Conservation (phyloP, 2,329 filamentous ascomycete genomes). For the Graphium sp. region DNA sequence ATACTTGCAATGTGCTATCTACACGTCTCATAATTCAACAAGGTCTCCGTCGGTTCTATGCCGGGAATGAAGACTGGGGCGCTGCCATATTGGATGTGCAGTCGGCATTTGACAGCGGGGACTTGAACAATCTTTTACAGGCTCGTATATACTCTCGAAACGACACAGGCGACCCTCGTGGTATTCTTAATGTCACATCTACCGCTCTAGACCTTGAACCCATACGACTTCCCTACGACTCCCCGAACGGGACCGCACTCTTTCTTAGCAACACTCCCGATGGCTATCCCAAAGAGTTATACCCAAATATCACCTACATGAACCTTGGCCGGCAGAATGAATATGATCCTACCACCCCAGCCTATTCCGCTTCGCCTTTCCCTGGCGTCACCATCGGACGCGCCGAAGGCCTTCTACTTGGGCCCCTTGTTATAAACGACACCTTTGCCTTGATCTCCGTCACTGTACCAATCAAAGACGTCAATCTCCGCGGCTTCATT, state of each 20-base stretch:
- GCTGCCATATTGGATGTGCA: slow-evolving; percentile 46
- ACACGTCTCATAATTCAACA: slow-evolving; percentile 46
- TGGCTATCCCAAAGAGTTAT: slow-evolving; percentile 59
- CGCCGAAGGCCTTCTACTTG: slow-evolving; percentile 50
- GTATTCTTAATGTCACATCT: slow-evolving; percentile 50
- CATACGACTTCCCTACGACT: slow-evolving; percentile 44
- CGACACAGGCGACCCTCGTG: slow-evolving; percentile 32
- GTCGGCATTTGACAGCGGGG: slow-evolving; percentile 49
- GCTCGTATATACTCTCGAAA: slow-evolving; percentile 58
- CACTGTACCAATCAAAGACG: slow-evolving; percentile 63
- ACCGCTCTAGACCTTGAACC: slow-evolving; percentile 20
- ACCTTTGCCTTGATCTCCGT: slow-evolving; percentile 64
- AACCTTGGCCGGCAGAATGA: slow-evolving; percentile 23
- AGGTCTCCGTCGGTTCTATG: slow-evolving; percentile 32
- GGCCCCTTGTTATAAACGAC: slow-evolving; percentile 56
- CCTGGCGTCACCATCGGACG: slow-evolving; percentile 29
- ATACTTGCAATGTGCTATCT: slow-evolving; percentile 53
- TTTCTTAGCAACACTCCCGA: slow-evolving; percentile 41
- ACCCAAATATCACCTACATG: slow-evolving; percentile 61
- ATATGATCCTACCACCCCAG: too few relatives aligned
- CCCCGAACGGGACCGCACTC: slow-evolving; percentile 38
- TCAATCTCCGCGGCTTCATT: slow-evolving; percentile 40
- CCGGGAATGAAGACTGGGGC: slow-evolving; percentile 47
- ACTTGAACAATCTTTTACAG: slow-evolving; percentile 46
- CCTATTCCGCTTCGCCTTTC: slow-evolving; percentile 37